Percentiles rank a stretch among this genome's conserved stretches.
These are phyloP conservation scores for Delphinella strobiligena DNA, from an alignment of 2,329 filamentous ascomycete genomes.

Conservation along the genomic window DNA sequence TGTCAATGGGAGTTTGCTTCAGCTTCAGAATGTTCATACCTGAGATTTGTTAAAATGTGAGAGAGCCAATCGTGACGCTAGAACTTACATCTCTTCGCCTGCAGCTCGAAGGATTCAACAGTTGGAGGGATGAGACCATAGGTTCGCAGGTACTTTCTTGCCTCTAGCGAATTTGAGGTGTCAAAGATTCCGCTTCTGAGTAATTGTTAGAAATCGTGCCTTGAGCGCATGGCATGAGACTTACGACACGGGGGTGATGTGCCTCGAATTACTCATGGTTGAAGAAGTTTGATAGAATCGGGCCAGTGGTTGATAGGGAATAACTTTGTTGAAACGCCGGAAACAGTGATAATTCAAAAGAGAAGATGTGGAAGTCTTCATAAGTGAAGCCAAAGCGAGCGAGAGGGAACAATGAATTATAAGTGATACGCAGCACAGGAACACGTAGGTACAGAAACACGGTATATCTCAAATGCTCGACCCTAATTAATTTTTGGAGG, in stretches of 20 bases:
- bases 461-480: no score
- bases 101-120: conserved; percentile 37
- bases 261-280: conserved; percentile 13
- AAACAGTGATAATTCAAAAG: no score
- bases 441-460: no score
- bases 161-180: conserved; percentile 35
- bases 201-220: conserved; percentile 8
- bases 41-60: conserved; percentile 33
- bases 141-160: conserved; percentile 38
- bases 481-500: neutral
- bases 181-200: conserved; percentile 35
- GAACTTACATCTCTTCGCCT: conserved; percentile 36
- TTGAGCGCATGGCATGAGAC: neutral
- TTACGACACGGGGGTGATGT: conserved; percentile 25
- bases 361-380: neutral
- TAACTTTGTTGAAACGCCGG: no score
- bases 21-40: conserved; percentile 64
- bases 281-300: neutral
- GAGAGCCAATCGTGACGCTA: conserved; percentile 13
- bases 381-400: neutral
- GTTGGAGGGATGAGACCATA: conserved; percentile 41
- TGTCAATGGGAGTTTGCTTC: conserved; percentile 61
- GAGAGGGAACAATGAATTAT: no score
- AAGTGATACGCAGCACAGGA: no score
- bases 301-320: neutral